Conservation (phyloP, 1,284 basidiomycete genomes). For the Cryptococcus deneoformans region DNA sequence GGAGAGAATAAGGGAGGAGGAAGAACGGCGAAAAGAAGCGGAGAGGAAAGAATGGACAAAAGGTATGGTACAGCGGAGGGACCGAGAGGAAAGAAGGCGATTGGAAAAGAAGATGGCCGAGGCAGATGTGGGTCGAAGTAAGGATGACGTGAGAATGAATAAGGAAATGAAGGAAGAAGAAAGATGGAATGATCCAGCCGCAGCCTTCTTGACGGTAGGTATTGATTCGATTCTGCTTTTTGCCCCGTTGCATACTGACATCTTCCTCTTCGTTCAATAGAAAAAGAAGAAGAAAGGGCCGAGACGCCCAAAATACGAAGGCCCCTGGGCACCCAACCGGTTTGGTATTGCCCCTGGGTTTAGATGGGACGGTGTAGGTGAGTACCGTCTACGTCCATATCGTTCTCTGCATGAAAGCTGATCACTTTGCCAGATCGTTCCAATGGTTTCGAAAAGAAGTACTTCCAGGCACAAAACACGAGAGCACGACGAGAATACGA, state of each 20-base stretch:
- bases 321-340: constrained; percentile 89
- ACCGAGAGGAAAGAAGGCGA: constrained; percentile 60
- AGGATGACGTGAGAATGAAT: constrained; percentile 80
- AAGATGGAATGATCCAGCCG: constrained; percentile 93
- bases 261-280: constrained; percentile 56
- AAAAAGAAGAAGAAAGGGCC: constrained; percentile 68
- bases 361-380: constrained; percentile 95
- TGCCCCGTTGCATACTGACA: background rate
- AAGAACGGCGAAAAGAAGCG: constrained; percentile 76
- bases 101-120: constrained; percentile 64
- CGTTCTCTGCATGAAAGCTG: background rate
- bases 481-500: constrained; percentile 65
- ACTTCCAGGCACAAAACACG: constrained; percentile 77
- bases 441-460: constrained; percentile 92
- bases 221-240: background rate
- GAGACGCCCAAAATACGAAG: constrained; percentile 76
- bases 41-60: constrained; percentile 97
- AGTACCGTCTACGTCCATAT: constrained; percentile 38
- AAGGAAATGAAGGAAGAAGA: constrained; percentile 72
- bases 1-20: constrained; percentile 67
- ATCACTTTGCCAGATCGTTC: constrained; percentile 64
- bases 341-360: constrained; percentile 94
- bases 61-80: constrained; percentile 81
- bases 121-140: constrained; percentile 64
- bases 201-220: constrained; percentile 83